These are phyloP conservation scores for Geotrichum aggregatum DNA, from an alignment of 1,139 yeast species.

Conservation along the genomic window DNA sequence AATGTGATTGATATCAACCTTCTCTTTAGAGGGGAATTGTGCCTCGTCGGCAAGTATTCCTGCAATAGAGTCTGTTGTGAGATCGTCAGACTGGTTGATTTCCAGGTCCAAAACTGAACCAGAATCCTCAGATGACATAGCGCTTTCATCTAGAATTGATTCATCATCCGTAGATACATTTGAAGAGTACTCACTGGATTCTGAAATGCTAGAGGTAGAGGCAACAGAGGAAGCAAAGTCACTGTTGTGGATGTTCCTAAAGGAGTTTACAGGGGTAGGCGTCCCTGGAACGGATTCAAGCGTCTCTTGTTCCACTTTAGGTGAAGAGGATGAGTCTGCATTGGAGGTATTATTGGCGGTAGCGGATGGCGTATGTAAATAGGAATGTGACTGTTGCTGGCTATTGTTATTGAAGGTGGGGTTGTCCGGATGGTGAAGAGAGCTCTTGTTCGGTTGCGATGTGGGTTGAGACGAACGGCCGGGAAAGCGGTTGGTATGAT, in stretches of 20 bases:
- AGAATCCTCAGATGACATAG: constrained; percentile 19
- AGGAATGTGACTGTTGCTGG: constrained; percentile 3
- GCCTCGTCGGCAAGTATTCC: not conserved
- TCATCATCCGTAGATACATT: constrained; percentile 20
- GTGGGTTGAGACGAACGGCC: constrained; percentile 2
- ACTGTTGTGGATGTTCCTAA: constrained; percentile 15
- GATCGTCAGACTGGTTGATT: not conserved
- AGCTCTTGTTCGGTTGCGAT: constrained; percentile 17
- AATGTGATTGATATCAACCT: constrained; percentile 12
- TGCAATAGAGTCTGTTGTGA: constrained; percentile 9
- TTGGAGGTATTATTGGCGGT: not conserved
- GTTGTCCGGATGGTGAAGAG: constrained; percentile 22
- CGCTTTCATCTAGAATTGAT: constrained; percentile 19
- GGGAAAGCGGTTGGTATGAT: constrained; percentile 2
- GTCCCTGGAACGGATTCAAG: not conserved
- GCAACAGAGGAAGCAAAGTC: constrained; percentile 14
- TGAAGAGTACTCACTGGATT: constrained; percentile 18
- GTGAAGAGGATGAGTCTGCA: not conserved
- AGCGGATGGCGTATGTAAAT: not conserved
- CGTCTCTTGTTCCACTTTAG: not conserved
- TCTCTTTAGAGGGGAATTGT: constrained; percentile 8
- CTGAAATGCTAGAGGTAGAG: constrained; percentile 18
- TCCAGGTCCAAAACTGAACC: constrained; percentile 11
- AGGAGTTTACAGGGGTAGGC: constrained; percentile 5
- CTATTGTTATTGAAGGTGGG: constrained; percentile 18